phyloP scores from a whole-genome alignment of 768 basidiomycete genomes.

The Termitomyces sp. region DNA sequence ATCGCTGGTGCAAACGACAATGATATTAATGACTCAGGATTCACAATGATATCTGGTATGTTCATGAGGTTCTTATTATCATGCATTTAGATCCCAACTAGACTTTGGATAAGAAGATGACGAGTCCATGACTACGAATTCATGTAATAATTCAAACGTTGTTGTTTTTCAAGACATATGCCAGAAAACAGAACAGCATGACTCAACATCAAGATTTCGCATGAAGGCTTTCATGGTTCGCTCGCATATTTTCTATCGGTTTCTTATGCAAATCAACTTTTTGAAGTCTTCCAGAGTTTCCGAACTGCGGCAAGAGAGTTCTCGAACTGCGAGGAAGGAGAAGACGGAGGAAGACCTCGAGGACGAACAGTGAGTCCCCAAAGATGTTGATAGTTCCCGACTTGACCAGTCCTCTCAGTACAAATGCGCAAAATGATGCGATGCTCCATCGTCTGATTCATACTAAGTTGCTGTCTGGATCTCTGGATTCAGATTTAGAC shows the following conservation, averaged over 20 bases:
- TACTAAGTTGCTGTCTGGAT: slow-evolving; percentile 73
- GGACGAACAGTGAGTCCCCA: slow-evolving; percentile 44
- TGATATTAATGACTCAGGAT: slow-evolving; percentile 8
- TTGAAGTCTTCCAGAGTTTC: slow-evolving; percentile 71
- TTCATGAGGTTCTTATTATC: not conserved
- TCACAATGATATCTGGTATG: slow-evolving; percentile 5
- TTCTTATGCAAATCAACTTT: slow-evolving; percentile 19
- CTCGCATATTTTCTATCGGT: not conserved
- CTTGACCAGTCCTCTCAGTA: slow-evolving; percentile 33
- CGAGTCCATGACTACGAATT: slow-evolving; percentile 31
- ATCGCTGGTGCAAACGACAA: slow-evolving; percentile 14
- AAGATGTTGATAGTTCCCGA: not conserved
- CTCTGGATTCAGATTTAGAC: slow-evolving; percentile 54
- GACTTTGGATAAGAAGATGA: slow-evolving; percentile 42
- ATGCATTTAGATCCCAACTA: slow-evolving; percentile 6
- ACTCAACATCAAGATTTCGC: slow-evolving; percentile 31
- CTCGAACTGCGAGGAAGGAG: slow-evolving; percentile 13
- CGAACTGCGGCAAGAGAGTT: slow-evolving; percentile 40
- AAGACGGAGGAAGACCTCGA: slow-evolving; percentile 37
- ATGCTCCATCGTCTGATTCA: slow-evolving; percentile 76
- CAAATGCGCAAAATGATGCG: slow-evolving; percentile 74
- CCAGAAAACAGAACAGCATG: slow-evolving; percentile 6
- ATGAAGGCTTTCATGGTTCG: slow-evolving; percentile 76
- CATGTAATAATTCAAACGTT: slow-evolving; percentile 33
- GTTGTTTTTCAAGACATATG: slow-evolving; percentile 48